Conservation (phyloP, 495 filamentous ascomycete genomes). For the Aspergillus funiculosus region DNA sequence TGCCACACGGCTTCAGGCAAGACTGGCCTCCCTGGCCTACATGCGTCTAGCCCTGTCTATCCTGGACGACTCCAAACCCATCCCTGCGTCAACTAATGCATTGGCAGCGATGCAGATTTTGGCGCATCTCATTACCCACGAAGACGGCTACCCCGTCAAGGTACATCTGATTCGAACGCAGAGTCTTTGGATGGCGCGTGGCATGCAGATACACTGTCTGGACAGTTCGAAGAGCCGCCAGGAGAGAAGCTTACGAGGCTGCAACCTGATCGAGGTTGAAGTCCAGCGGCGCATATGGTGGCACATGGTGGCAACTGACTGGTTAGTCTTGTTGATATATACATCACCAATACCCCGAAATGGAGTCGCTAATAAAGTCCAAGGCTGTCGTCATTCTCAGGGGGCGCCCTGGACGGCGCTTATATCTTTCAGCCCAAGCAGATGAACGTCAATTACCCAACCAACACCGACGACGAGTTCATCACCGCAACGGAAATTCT, state of each 20-base stretch:
- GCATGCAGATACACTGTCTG: slow-evolving; percentile 25
- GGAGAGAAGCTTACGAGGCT: slow-evolving; percentile 23
- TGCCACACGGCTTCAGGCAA: slow-evolving; percentile 19
- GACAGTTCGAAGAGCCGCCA: slow-evolving; percentile 22
- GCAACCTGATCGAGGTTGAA: slow-evolving; percentile 26
- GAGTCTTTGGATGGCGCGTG: slow-evolving; percentile 17
- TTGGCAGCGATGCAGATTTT: neutral
- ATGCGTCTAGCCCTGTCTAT: slow-evolving; percentile 17
- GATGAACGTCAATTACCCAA: slow-evolving; percentile 28
- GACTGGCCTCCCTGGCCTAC: slow-evolving; percentile 22
- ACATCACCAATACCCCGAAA: neutral
- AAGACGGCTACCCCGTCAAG: neutral
- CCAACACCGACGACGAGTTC: slow-evolving; percentile 27
- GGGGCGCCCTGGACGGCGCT: slow-evolving; percentile 23
- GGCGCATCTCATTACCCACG: neutral
- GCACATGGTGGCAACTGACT: slow-evolving; percentile 30
- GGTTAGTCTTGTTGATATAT: too few relatives aligned
- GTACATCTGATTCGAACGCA: neutral
- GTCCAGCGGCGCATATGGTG: slow-evolving; percentile 31
- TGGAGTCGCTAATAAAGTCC: neutral
- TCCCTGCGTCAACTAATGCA: neutral
- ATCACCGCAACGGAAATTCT: slow-evolving; percentile 14
- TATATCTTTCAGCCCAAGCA: slow-evolving; percentile 28
- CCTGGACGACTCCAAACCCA: slow-evolving; percentile 14
- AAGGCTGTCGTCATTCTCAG: slow-evolving; percentile 27